Evolutionary conservation across 345 rosid species (phyloP).

Genomic region (Trapa incisa): DNA sequence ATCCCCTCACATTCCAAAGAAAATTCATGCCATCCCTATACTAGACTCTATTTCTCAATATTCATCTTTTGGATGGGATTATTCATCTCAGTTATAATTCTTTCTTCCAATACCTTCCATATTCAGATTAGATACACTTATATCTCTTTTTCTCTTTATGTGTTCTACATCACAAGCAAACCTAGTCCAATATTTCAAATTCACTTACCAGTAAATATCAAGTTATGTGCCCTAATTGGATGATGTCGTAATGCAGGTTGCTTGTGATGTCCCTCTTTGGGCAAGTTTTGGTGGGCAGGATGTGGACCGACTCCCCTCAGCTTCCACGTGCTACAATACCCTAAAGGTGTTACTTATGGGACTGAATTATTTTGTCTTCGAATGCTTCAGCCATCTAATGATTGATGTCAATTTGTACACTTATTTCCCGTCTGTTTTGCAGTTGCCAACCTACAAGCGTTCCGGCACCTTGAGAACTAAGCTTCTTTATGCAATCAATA

Average conservation of each 20-base stretch:
- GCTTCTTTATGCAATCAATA: constrained; percentile 84
- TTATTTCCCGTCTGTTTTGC: constrained; percentile 17
- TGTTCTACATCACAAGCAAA: not conserved
- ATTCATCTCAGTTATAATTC: not conserved
- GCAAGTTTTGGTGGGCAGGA: constrained; percentile 92
- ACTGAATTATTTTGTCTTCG: not conserved
- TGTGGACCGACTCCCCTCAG: constrained; percentile 94
- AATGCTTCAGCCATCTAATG: not conserved
- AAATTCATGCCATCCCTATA: not conserved
- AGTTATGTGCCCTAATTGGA: not conserved
- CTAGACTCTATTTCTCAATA: not conserved
- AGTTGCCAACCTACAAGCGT: constrained; percentile 93
- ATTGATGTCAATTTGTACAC: not conserved
- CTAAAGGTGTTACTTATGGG: constrained; percentile 48
- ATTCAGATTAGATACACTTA: not conserved
- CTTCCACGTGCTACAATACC: constrained; percentile 98
- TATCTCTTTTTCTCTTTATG: not conserved
- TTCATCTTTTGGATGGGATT: not conserved
- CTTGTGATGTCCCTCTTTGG: constrained; percentile 86
- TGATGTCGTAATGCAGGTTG: constrained; percentile 31
- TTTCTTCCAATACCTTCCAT: not conserved
- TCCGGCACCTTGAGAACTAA: constrained; percentile 82
- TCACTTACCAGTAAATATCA: not conserved
- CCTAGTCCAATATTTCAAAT: not conserved
- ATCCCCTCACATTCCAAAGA: not conserved